Evolutionary conservation across 257 asterid species (phyloP).

Genomic region (Ocimum tenuiflorum): DNA sequence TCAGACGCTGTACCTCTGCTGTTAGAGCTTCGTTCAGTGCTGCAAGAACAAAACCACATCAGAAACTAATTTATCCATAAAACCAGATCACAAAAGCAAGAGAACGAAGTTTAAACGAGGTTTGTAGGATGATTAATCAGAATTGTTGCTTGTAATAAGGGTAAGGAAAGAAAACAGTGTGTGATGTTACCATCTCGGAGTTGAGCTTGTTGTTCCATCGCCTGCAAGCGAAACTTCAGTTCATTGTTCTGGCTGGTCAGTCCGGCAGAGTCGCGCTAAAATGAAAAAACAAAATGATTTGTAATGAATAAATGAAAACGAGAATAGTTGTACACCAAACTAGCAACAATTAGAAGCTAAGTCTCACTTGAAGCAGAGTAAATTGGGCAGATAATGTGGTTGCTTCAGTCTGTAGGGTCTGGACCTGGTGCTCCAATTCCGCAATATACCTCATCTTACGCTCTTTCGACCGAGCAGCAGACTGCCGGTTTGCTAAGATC

Average conservation of each 20-base stretch:
- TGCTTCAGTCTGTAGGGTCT: constrained; percentile 64
- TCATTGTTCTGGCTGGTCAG: constrained; percentile 52
- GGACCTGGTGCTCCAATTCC: constrained; percentile 65
- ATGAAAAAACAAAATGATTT: neutral
- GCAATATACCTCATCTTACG: constrained; percentile 53
- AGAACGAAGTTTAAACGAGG: no score
- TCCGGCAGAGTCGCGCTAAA: constrained; percentile 55
- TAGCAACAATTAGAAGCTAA: no score
- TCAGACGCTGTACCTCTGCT: neutral
- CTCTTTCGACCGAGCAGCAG: constrained; percentile 73
- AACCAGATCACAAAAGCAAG: no score
- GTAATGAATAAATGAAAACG: neutral
- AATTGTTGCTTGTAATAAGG: no score
- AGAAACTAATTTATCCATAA: no score
- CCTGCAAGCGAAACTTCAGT: constrained; percentile 61
- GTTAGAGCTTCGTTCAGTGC: neutral
- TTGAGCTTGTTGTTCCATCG: constrained; percentile 74
- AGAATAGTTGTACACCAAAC: no score
- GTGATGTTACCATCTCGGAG: constrained; percentile 54
- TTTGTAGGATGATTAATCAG: no score
- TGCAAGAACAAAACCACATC: neutral
- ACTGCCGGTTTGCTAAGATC: constrained; percentile 61
- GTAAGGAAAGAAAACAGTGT: neutral
- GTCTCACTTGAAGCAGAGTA: constrained; percentile 46
- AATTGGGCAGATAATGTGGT: constrained; percentile 63